Percentiles rank a stretch among this genome's conserved stretches.
Conservation (phyloP, 495 filamentous ascomycete genomes). For the Aspergillus bertholletiae region DNA sequence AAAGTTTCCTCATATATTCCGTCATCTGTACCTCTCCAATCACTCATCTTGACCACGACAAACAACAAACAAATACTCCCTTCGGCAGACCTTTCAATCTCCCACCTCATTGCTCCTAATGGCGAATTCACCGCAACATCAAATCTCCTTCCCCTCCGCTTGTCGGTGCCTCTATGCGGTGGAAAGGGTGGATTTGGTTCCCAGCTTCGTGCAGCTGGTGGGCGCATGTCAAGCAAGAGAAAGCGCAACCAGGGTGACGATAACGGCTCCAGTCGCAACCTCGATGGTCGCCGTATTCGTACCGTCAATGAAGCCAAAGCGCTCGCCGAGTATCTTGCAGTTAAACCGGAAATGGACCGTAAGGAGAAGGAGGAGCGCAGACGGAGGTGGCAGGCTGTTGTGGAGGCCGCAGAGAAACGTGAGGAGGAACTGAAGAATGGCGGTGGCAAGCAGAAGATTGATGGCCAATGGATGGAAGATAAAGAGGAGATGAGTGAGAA, state of each 20-base stretch:
- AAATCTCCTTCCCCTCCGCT: constrained; percentile 76
- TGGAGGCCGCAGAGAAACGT: constrained; percentile 74
- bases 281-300: constrained; percentile 85
- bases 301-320: constrained; percentile 94
- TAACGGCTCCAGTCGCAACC: constrained; percentile 84
- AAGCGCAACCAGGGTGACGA: constrained; percentile 82
- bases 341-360: constrained; percentile 95
- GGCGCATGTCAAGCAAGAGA: constrained; percentile 92
- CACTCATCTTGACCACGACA: constrained; percentile 75
- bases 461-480: constrained; percentile 90
- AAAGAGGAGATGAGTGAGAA: constrained; percentile 82
- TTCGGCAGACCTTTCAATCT: constrained; percentile 28
- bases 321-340: constrained; percentile 88
- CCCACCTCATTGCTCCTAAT: constrained; percentile 22
- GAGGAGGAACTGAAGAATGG: constrained; percentile 71
- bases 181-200: constrained; percentile 98
- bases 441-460: constrained; percentile 66
- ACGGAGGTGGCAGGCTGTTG: constrained; percentile 77
- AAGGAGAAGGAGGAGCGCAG: constrained; percentile 82
- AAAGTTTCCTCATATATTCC: constrained; percentile 65
- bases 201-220: constrained; percentile 92
- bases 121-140: constrained; percentile 44
- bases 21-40: constrained; percentile 34
- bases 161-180: constrained; percentile 71
- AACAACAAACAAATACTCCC: constrained; percentile 66